Conservation (phyloP, 108 stramenopile species). For the Cylindrotheca closterium region DNA sequence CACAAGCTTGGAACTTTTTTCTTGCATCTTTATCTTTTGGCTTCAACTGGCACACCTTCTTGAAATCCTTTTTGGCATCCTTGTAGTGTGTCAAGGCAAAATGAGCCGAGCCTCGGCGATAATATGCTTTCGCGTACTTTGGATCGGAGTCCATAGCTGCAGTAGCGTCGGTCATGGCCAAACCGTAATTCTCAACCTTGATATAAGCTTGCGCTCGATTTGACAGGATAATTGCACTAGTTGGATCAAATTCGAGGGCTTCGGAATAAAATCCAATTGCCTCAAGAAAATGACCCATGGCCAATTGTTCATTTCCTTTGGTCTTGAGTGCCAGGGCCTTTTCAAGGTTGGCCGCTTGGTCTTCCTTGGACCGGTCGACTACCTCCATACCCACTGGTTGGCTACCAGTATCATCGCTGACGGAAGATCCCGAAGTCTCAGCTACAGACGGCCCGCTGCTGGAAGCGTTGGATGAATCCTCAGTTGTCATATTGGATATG, state of each 20-base stretch:
- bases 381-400: slow-evolving; percentile 8
- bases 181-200: slow-evolving; percentile 94
- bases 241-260: slow-evolving; percentile 67
- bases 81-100: slow-evolving; percentile 95
- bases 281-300: slow-evolving; percentile 63
- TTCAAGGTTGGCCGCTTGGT: slow-evolving; percentile 16
- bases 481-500: slow-evolving; percentile 6
- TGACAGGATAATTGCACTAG: slow-evolving; percentile 83
- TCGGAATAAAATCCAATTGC: slow-evolving; percentile 79
- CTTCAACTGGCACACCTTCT: slow-evolving; percentile 69
- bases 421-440: not conserved
- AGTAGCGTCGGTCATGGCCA: slow-evolving; percentile 94
- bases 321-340: slow-evolving; percentile 69
- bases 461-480: slow-evolving; percentile 9
- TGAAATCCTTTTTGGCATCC: slow-evolving; percentile 92
- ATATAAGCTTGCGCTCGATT: slow-evolving; percentile 95
- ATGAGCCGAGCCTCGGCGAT: slow-evolving; percentile 94
- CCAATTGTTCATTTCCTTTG: slow-evolving; percentile 70
- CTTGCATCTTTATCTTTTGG: slow-evolving; percentile 89
- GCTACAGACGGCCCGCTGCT: slow-evolving; percentile 14
- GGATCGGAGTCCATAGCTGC: slow-evolving; percentile 87
- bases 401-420: not conserved
- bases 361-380: slow-evolving; percentile 5
- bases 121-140: slow-evolving; percentile 94
- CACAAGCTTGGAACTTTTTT: slow-evolving; percentile 83